Base-by-base conservation (phyloP, 2,329 filamentous ascomycete species). In the Elsinoe arachidis region DNA sequence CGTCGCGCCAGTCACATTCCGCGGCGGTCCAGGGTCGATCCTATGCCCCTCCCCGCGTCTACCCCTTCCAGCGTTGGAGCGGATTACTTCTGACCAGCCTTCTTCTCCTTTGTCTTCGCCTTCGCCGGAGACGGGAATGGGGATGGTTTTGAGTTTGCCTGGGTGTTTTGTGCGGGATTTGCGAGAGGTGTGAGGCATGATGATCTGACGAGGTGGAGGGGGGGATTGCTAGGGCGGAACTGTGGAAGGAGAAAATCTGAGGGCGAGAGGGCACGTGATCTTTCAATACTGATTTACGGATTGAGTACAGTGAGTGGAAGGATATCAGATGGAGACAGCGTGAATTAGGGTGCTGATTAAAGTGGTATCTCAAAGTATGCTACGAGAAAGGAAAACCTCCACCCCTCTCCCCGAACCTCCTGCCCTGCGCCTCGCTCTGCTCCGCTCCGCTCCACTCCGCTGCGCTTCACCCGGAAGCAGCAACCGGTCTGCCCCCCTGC, bases 101-200 rank as follows among this genome's bases (percentile, higher is more conserved):
- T 58, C 59, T 37, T 57, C 59, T 0, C 43, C 34, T 5, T 57
- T 6, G 3, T 6, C 23, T 26, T 3, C 23, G 3, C 23, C 23
- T 3, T 26, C 23, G 23, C 23, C 23, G 23, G 23, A 26, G 23
- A 26, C 23, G 23, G 23, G 23, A 6, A 26, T 26, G 23, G 23
- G 39, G 14, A 47, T 34, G 6, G 44, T 39, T 17, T 37, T 35
- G 2, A 52, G 46, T 19, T 59, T 59, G 10, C 52, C 30, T 7
- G 49, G 34, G 10, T 49, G 43, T 2, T 38, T 34, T 30, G 56
- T 58, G 39, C 44, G 52, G 3, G 53, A 44, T 26, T 43, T 47
- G 23, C 59, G 57, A 6, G 43, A 49, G 2, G 59, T 57, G 55
- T 61, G 59, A 7, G 59, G 59, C 59, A 61, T 61, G 26, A 6